Base-by-base conservation (phyloP, 139 green algal genomes). In the Deuterostichococcus epilithicus region DNA sequence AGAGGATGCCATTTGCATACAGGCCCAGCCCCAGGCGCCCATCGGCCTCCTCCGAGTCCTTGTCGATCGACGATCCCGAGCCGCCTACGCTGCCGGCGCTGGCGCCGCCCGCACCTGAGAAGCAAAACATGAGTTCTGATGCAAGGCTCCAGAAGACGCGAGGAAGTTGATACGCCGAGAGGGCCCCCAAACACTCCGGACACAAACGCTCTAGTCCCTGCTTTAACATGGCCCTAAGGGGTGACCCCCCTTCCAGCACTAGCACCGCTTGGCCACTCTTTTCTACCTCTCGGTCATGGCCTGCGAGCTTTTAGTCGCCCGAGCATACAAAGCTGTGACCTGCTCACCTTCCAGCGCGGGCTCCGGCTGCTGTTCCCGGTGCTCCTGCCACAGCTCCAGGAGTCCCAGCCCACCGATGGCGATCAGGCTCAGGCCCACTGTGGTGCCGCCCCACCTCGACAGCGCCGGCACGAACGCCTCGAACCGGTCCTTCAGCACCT, bases 1-100 rank as follows among this genome's bases (percentile, higher is more conserved):
- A 97, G 39, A 99, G 88, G 69, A 99, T 94, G 67, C 96, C 96
- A 8, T 94, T 97, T 35, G 85, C 88, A 80, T 95, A 97, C 0
- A 94, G 98, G 45, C 88, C 90, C 34, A 91, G 71, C 39, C 81
- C 81, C 80, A 91, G 90, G 42, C 66, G 45, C 65, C 60, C 33
- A n/a, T n/a, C n/a, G 23, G 45, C 36, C 73, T 87, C 72, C 70
- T 86, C 59, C 39, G 68, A 67, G 26, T 59, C 76, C 35, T 75
- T 34, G n/a, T 70, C 44, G 52, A 75, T 22, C 5, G 68, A 38
- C 13, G 69, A 47, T 8, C 69, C 37, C 30, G 37, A 35, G n/a
- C 8, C 69, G 69, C 69, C 18, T 34, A 15, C 69, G 23, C 69
- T 30, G 70, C 8, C n/a, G 42, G 42, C 6, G 52, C 68, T 23